Conservation (phyloP, 2,329 filamentous ascomycete genomes). For the Remersonia thermophila region DNA sequence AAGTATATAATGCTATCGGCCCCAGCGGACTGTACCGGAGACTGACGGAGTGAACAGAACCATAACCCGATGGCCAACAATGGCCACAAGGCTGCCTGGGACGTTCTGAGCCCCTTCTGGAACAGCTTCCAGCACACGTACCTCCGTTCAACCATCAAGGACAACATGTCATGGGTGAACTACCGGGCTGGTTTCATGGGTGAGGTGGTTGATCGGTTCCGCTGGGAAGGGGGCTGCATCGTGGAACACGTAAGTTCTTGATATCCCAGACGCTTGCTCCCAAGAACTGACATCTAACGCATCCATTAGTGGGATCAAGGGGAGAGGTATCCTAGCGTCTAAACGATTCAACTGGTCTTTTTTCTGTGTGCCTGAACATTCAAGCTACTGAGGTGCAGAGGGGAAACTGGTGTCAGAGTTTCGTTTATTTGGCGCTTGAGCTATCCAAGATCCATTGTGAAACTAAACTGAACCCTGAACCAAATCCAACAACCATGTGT, state of each 20-base stretch:
- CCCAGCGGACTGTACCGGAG: background rate
- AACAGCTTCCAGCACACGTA: slow-evolving; percentile 1
- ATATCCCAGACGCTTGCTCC: background rate
- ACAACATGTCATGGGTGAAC: slow-evolving; percentile 13
- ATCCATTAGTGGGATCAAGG: slow-evolving; percentile 12
- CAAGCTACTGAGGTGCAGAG: too few species aligned
- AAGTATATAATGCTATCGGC: too few species aligned
- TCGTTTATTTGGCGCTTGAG: too few species aligned
- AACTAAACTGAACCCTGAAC: too few species aligned
- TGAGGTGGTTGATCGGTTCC: slow-evolving; percentile 11
- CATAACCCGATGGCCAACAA: slow-evolving; percentile 11
- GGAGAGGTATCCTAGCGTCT: slow-evolving; percentile 5
- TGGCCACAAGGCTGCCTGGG: slow-evolving; percentile 9
- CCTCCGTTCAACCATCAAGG: slow-evolving; percentile 8
- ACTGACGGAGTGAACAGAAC: slow-evolving; percentile 6
- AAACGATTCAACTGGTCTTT: too few species aligned
- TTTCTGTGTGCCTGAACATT: too few species aligned
- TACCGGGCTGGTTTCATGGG: slow-evolving; percentile 6
- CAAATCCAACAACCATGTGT: too few species aligned
- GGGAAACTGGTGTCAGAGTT: too few species aligned
- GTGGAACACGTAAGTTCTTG: slow-evolving; percentile 10
- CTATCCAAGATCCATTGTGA: too few species aligned
- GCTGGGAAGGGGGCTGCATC: slow-evolving; percentile 12
- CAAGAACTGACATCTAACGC: background rate
- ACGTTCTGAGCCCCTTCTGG: slow-evolving; percentile 9